Evolutionary conservation across 192 early-diverging fungal genomes (phyloP).

Genomic region (Linnemannia hyalina): DNA sequence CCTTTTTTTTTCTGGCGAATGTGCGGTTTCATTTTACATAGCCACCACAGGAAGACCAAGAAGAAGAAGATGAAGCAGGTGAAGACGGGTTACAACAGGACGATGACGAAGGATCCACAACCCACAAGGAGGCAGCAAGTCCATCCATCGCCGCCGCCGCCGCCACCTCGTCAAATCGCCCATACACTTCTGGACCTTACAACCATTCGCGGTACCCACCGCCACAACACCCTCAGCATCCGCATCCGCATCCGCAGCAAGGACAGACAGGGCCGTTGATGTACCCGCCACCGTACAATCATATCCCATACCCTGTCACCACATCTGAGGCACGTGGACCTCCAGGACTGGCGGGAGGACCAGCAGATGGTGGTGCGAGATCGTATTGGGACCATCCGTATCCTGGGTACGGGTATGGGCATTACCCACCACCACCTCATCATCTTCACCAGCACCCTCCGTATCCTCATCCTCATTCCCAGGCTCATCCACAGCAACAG

Average conservation of each 20-base stretch:
- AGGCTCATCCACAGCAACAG: background rate
- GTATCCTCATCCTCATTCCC: background rate
- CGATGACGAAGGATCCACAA: background rate
- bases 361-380: too few relatives aligned
- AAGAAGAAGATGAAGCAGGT: background rate
- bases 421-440: background rate
- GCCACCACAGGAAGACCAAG: background rate
- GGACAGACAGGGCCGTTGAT: background rate
- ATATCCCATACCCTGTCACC: constrained; percentile 32
- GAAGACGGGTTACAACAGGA: background rate
- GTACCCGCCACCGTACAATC: constrained; percentile 26
- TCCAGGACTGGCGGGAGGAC: too few relatives aligned
- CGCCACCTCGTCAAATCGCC: background rate
- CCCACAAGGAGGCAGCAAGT: background rate
- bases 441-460: background rate
- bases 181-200: background rate
- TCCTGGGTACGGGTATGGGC: background rate
- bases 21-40: background rate
- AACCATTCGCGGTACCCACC: constrained; percentile 1
- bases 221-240: background rate
- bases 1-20: background rate
- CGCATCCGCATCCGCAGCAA: background rate
- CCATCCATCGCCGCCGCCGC: too few relatives aligned
- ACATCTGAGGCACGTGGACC: background rate
- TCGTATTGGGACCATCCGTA: background rate